These are phyloP conservation scores for Phlebopus sp. DNA, from an alignment of 1,284 basidiomycete genomes.

Conservation along the genomic window DNA sequence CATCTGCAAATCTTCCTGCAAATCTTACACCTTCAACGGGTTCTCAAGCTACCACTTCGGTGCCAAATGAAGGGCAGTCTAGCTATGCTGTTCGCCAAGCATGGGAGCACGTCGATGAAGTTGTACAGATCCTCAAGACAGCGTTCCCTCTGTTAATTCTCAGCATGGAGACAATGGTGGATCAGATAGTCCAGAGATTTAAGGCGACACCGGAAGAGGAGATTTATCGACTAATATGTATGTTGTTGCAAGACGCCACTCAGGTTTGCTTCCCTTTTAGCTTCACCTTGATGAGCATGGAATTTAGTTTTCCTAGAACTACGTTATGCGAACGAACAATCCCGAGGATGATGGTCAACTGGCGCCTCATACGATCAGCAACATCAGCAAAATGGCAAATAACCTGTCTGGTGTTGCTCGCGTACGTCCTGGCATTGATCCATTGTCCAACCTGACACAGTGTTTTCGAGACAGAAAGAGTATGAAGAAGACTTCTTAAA, in stretches of 20 bases:
- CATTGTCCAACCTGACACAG: slow-evolving; percentile 5
- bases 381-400: slow-evolving; percentile 73
- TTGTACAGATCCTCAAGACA: slow-evolving; percentile 93
- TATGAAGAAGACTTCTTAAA: slow-evolving; percentile 93
- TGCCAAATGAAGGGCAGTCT: slow-evolving; percentile 32
- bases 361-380: slow-evolving; percentile 51
- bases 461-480: slow-evolving; percentile 56
- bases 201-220: slow-evolving; percentile 94
- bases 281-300: neutral
- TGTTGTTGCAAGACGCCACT: slow-evolving; percentile 74
- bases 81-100: slow-evolving; percentile 62
- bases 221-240: slow-evolving; percentile 88
- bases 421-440: slow-evolving; percentile 39
- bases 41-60: slow-evolving; percentile 20
- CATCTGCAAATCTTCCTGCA: slow-evolving; percentile 16
- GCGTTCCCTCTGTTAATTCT: slow-evolving; percentile 94
- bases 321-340: slow-evolving; percentile 64
- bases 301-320: slow-evolving; percentile 48
- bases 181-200: slow-evolving; percentile 91
- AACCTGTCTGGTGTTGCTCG: slow-evolving; percentile 67
- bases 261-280: slow-evolving; percentile 42
- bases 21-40: slow-evolving; percentile 4
- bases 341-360: slow-evolving; percentile 79
- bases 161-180: slow-evolving; percentile 96
- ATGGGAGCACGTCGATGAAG: slow-evolving; percentile 93